Evolutionary conservation across 345 rosid species (phyloP).

Genomic region (Cardamine chenopodiifolia): DNA sequence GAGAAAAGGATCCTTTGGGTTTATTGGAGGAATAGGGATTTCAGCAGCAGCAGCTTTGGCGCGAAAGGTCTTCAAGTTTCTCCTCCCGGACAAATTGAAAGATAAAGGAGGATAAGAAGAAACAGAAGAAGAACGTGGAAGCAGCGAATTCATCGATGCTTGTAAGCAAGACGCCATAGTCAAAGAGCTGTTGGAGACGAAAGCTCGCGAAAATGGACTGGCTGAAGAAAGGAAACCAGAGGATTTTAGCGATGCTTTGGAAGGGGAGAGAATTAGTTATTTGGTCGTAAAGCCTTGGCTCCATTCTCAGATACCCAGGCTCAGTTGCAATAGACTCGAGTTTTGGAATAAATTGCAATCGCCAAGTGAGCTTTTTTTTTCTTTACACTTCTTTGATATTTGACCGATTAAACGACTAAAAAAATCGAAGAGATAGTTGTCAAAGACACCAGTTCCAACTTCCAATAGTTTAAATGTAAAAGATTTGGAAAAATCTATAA

Average conservation of each 20-base stretch:
- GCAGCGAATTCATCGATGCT: conserved; percentile 47
- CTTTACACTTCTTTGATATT: too few relatives aligned
- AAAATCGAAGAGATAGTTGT: neutral
- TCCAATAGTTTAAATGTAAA: neutral
- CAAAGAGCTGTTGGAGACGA: conserved; percentile 6
- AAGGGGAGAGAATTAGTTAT: neutral
- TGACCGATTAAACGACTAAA: neutral
- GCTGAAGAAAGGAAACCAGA: conserved; percentile 29
- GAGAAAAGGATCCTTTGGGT: conserved; percentile 83
- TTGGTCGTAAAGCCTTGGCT: neutral
- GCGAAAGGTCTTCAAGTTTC: conserved; percentile 43
- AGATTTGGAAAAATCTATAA: neutral
- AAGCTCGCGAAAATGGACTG: conserved; percentile 39
- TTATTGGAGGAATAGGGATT: conserved; percentile 67
- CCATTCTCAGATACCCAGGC: neutral
- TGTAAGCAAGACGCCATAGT: conserved; percentile 60
- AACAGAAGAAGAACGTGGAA: conserved; percentile 39
- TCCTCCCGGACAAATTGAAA: conserved; percentile 40
- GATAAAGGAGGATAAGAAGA: conserved; percentile 33
- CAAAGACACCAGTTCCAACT: neutral
- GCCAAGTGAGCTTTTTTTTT: too few relatives aligned
- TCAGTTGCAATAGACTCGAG: neutral
- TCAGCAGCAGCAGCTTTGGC: conserved; percentile 55
- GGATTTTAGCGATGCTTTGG: conserved; percentile 29
- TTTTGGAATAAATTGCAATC: neutral